Evolutionary conservation across 2,329 filamentous ascomycete species (phyloP).

Genomic region (Emericellopsis atlantica): DNA sequence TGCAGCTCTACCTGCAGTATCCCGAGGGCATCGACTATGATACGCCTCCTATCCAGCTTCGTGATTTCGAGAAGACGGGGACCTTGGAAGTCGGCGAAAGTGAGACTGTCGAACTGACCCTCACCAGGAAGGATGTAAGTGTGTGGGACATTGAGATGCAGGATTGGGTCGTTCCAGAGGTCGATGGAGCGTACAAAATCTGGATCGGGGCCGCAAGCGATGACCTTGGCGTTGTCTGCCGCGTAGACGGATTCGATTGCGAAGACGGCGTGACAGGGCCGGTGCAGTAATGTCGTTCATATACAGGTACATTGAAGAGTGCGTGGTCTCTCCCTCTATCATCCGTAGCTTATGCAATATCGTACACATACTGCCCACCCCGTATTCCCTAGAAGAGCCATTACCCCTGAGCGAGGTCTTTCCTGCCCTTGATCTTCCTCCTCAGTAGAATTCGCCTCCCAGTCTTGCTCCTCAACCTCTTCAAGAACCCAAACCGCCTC

Average conservation of each 20-base stretch:
- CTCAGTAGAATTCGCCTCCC: slow-evolving; percentile 40
- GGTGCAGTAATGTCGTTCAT: slow-evolving; percentile 1
- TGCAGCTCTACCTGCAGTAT: slow-evolving; percentile 32
- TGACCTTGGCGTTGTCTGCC: slow-evolving; percentile 15
- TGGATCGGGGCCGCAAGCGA: slow-evolving; percentile 27
- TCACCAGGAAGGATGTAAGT: slow-evolving; percentile 59
- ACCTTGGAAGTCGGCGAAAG: slow-evolving; percentile 39
- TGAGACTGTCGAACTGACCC: slow-evolving; percentile 37
- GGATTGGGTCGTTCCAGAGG: slow-evolving; percentile 48
- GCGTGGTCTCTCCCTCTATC: not conserved
- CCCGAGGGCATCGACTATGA: slow-evolving; percentile 30
- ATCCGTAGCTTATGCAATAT: not conserved
- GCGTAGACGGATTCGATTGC: slow-evolving; percentile 14
- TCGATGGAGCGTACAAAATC: slow-evolving; percentile 21
- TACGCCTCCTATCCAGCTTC: slow-evolving; percentile 55
- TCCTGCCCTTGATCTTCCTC: slow-evolving; percentile 39
- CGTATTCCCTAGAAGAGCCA: not conserved
- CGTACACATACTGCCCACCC: not conserved
- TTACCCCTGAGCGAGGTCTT: slow-evolving; percentile 20
- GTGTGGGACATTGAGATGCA: slow-evolving; percentile 57
- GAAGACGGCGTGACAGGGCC: slow-evolving; percentile 7
- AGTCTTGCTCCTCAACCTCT: slow-evolving; percentile 32
- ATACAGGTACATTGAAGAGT: not conserved
- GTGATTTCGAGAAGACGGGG: slow-evolving; percentile 59
- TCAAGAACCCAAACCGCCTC: slow-evolving; percentile 44